Base-by-base conservation (phyloP, 495 filamentous ascomycete species). In the Aspergillus baeticus region DNA sequence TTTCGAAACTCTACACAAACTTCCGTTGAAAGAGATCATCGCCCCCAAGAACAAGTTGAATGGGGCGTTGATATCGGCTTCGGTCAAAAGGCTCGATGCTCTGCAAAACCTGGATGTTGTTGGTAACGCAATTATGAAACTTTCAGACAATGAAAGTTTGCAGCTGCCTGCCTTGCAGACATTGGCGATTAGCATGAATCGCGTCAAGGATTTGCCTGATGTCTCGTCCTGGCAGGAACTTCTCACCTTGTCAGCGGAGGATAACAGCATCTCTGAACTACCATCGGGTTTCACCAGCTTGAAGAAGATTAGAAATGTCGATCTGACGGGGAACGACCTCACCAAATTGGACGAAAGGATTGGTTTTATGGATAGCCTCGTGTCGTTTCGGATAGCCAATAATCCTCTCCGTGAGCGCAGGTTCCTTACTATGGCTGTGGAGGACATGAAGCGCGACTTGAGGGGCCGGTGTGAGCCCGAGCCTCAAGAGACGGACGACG, bases 371-470 rank as follows among this genome's bases (percentile, higher is more conserved):
- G 83, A 91, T 4, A 86, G 72, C 46, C 75, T 98, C 8, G 77
- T 81, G 8, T 84, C 83, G 54, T 79, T 97, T 36, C 82, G 82
- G 10, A 77, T 98, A 34, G 84, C 85, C 42, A 90, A 90, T 13
- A 98, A 98, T 63, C 94, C 94, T 5, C 71, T 98, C 11, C 77
- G 87, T 41, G 92, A 96, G 60, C 90, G 88, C 60, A 95, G 89
- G 67, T 88, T 94, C 51, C 75, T 92, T 29, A 86, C 76, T 18
- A 88, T 96, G 78, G 77, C 79, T 21, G 90, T 89, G 0, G 89
- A 91, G 17, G 88, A 92, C 49, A 69, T 98, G 62, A 96, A 96
- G 72, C 79, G 79, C 38, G 85, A 87, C 59, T 75, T 98, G 46
- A 83, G 81, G 33, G 79, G 79, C 36, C 82, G 90, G 18, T 75